Evolutionary conservation across 345 rosid species (phyloP), one percentile per base, ranked within the genome.

Genomic region (Eutrema heterophyllum): DNA sequence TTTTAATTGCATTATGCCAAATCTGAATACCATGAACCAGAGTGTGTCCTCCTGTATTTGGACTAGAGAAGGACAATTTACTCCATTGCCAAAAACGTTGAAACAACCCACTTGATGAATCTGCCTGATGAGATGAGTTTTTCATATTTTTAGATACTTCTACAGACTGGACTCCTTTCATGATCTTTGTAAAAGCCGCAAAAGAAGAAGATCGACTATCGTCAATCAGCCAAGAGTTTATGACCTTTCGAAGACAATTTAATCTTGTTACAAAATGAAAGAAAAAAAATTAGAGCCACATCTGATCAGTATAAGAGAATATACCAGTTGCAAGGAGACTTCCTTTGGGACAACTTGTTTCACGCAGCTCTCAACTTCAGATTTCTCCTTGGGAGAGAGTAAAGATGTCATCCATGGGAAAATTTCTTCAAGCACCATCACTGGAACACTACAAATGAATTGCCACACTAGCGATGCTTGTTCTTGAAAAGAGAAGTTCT

Each of bases 351-450:
- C 72, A 70, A 82, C 70, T 66, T 82, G 75, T 75, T 44, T 71
- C 3, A 92, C 50, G 69, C 85, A 86, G 49, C 32, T 35, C 44
- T 15, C 67, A 65, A 82, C 77, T 15, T 85, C 86, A 43, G 43
- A 50, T 75, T 62, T 79, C 68, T 86, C 88, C 9, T 70, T 60
- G 36, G 77, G 79, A 62, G 80, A 69, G 64, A 88, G 74, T 73
- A 82, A 85, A 45, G 89, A 83, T 57, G 74, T 75, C 82, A 88
- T 72, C 96, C 92, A 89, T 39, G 92, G 96, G 64, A 89, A 75
- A 55, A 84, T 50, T 16, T 81, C 88, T 83, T 84, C 85, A 27
- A 92, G 76, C 69, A 87, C 79, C 61, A 84, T 79, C 71, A 83
- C 72, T 4, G 93, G 97, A 78, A 92, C 82, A 64, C 87, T 86